A percentile compares a stretch with the other conserved stretches of the same genome.
phyloP scores from a whole-genome alignment of 345 rosid genomes.

The Eucalyptus marginata region DNA sequence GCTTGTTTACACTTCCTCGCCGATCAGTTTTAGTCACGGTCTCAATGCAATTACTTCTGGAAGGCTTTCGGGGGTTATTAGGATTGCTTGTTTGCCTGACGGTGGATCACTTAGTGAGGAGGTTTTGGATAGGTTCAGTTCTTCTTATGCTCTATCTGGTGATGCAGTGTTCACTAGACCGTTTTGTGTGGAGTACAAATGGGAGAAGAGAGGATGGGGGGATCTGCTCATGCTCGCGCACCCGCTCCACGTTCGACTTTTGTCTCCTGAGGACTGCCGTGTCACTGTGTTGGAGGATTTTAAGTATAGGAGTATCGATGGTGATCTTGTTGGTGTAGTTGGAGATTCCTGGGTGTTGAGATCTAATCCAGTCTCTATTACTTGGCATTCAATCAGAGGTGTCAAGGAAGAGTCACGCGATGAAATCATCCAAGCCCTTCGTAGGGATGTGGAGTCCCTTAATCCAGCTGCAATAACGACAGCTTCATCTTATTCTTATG shows the following conservation, averaged over 20 bases:
- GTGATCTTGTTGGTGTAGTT: conserved; percentile 74
- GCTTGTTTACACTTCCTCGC: conserved; percentile 69
- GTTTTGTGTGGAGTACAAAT: conserved; percentile 61
- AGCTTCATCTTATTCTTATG: conserved; percentile 62
- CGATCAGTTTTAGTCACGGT: conserved; percentile 29
- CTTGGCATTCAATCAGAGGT: conserved; percentile 84
- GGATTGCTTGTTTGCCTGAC: conserved; percentile 44
- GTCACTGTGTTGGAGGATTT: conserved; percentile 44
- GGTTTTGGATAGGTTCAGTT: conserved; percentile 69
- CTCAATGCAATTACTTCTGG: conserved; percentile 27
- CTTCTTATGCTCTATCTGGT: conserved; percentile 74
- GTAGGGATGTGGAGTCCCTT: conserved; percentile 49
- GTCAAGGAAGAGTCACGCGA: conserved; percentile 26
- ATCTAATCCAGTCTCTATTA: conserved; percentile 42
- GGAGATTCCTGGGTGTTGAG: conserved; percentile 74
- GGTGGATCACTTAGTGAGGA: conserved; percentile 29
- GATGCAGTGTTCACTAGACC: conserved; percentile 57
- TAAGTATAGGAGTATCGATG: conserved; percentile 66
- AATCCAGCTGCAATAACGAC: conserved; percentile 30
- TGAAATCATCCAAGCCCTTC: conserved; percentile 57
- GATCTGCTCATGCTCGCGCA: conserved; percentile 87
- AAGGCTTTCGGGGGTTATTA: conserved; percentile 47
- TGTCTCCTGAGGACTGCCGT: conserved; percentile 16
- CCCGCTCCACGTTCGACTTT: conserved; percentile 62
- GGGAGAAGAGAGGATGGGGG: conserved; percentile 89